Conservation (phyloP, 2,329 filamentous ascomycete species). For the Colletotrichum incanum region DNA sequence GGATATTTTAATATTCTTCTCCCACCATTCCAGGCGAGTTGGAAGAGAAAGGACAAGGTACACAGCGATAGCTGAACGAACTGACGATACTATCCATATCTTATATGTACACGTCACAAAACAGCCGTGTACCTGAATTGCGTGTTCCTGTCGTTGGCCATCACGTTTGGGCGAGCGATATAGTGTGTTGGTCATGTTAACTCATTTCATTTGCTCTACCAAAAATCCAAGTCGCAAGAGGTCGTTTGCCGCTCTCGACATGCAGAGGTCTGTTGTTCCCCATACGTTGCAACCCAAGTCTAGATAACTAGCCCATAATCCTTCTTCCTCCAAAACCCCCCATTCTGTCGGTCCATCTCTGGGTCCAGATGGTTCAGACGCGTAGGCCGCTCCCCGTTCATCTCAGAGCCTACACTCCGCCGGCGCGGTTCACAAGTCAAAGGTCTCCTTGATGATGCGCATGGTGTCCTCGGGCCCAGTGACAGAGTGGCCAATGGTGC, state of each 20-base stretch:
- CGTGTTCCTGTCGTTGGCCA: not conserved
- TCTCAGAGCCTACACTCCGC: constrained; percentile 20
- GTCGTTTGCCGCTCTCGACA: not conserved
- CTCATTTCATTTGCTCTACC: constrained; percentile 11
- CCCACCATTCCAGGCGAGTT: constrained; percentile 9
- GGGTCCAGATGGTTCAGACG: not conserved
- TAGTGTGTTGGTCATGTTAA: not conserved
- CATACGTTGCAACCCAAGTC: not conserved
- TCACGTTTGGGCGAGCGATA: not conserved
- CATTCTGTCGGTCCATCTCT: not conserved
- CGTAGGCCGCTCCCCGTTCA: constrained; percentile 18
- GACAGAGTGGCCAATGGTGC: constrained; percentile 90
- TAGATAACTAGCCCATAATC: constrained; percentile 1
- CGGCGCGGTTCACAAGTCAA: constrained; percentile 69
- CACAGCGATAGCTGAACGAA: constrained; percentile 26
- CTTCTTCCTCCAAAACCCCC: not conserved
- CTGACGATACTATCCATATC: constrained; percentile 28
- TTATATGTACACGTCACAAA: not conserved
- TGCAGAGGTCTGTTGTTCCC: constrained; percentile 13
- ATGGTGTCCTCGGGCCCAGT: constrained; percentile 87
- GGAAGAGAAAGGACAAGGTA: constrained; percentile 5
- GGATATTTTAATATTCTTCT: constrained; percentile 27
- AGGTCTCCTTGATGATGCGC: constrained; percentile 84
- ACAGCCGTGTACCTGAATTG: not conserved
- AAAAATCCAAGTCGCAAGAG: not conserved